Percentiles rank a stretch among this genome's conserved stretches.
These are phyloP conservation scores for Xenosphaeropsis pyriputrescens DNA, from an alignment of 2,329 filamentous ascomycete genomes.

Conservation along the genomic window DNA sequence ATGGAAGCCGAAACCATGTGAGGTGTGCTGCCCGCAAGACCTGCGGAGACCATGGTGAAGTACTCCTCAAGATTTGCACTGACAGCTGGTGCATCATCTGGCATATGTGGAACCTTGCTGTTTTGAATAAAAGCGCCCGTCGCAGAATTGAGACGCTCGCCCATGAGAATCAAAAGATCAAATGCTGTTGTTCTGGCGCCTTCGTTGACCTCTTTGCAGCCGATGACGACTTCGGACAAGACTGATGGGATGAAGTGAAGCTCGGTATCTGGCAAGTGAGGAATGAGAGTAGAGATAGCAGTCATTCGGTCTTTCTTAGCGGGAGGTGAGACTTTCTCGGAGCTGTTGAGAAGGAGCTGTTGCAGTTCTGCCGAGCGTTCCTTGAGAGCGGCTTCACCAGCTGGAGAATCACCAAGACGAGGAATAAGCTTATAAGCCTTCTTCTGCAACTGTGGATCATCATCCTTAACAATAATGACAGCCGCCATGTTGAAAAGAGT, in stretches of 20 bases:
- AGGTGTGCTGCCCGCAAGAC: slow-evolving; percentile 79
- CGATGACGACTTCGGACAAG: slow-evolving; percentile 87
- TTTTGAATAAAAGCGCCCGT: slow-evolving; percentile 67
- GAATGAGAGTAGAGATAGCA: slow-evolving; percentile 68
- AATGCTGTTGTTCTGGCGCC: slow-evolving; percentile 82
- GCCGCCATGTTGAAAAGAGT: slow-evolving; percentile 78
- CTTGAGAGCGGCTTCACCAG: slow-evolving; percentile 59
- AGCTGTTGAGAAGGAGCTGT: slow-evolving; percentile 60
- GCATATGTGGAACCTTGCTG: slow-evolving; percentile 77
- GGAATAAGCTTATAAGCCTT: slow-evolving; percentile 98
- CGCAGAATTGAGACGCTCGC: slow-evolving; percentile 55
- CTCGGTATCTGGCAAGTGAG: slow-evolving; percentile 60
- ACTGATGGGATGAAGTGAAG: slow-evolving; percentile 90
- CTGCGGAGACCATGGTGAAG: slow-evolving; percentile 95
- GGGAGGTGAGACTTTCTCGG: slow-evolving; percentile 75
- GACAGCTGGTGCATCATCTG: slow-evolving; percentile 60
- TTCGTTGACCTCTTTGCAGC: slow-evolving; percentile 96
- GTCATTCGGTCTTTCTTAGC: slow-evolving; percentile 75
- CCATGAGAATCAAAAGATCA: slow-evolving; percentile 78
- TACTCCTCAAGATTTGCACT: slow-evolving; percentile 83
- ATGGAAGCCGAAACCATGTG: slow-evolving; percentile 98
- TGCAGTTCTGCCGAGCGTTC: slow-evolving; percentile 71
- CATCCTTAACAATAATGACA: slow-evolving; percentile 63
- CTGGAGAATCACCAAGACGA: slow-evolving; percentile 67
- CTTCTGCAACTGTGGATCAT: slow-evolving; percentile 91